Evolutionary conservation across 108 stramenopile species (phyloP).

Genomic region (Cyclostephanos invisitatus): DNA sequence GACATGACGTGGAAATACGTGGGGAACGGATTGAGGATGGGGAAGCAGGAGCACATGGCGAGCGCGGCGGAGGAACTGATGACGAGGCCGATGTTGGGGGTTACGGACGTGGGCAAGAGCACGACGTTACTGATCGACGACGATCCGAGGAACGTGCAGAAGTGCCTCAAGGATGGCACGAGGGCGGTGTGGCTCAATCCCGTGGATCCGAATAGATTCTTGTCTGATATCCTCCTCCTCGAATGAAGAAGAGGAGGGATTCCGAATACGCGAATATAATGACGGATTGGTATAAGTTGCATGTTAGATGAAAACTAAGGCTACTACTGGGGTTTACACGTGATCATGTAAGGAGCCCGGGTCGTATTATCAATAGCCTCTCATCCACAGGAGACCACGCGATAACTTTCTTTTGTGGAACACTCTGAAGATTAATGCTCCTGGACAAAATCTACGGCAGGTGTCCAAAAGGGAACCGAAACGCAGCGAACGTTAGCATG

Average conservation of each 20-base stretch:
- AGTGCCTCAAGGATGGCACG: constrained; percentile 73
- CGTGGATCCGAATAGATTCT: constrained; percentile 56
- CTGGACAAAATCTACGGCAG: no score
- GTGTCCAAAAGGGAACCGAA: no score
- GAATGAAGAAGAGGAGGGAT: constrained; percentile 30
- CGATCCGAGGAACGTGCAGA: constrained; percentile 80
- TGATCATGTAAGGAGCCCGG: no score
- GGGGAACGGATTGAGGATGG: constrained; percentile 68
- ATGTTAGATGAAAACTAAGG: no score
- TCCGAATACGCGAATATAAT: no score
- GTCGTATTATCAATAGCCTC: no score
- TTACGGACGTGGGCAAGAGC: constrained; percentile 46
- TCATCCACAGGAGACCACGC: no score
- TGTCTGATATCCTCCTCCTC: constrained; percentile 64
- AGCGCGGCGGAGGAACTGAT: constrained; percentile 91
- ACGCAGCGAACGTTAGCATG: no score
- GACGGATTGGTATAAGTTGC: no score
- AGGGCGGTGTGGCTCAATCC: constrained; percentile 90
- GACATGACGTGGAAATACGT: constrained; percentile 86
- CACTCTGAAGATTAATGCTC: no score
- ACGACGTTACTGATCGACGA: constrained; percentile 96
- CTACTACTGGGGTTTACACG: no score
- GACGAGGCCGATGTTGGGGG: constrained; percentile 32
- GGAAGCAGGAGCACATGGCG: constrained; percentile 94
- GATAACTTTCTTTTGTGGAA: no score